These are phyloP conservation scores for Pisolithus tinctorius DNA, from an alignment of 768 basidiomycete species.

Conservation along the genomic window DNA sequence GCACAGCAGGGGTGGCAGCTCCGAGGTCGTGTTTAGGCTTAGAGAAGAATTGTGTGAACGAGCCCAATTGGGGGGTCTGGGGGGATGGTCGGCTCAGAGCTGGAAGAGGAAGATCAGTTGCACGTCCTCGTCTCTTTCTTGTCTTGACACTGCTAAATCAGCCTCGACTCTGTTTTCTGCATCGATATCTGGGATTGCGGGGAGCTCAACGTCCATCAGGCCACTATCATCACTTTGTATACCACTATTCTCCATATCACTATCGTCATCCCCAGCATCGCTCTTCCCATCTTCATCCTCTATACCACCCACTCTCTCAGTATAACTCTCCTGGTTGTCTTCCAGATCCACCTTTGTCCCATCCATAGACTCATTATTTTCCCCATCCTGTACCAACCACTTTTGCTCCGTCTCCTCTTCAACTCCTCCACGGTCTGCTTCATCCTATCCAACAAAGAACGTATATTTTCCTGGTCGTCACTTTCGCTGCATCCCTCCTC, in stretches of 20 bases:
- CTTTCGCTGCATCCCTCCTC: conserved; percentile 16
- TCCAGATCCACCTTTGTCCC: conserved; percentile 37
- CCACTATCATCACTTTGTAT: not conserved
- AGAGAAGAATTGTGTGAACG: conserved; percentile 27
- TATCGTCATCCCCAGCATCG: too few species aligned
- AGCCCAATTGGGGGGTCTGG: too few species aligned
- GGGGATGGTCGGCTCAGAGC: too few species aligned
- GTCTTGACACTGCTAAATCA: conserved; percentile 6
- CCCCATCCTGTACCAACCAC: conserved; percentile 24
- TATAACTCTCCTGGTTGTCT: conserved; percentile 27
- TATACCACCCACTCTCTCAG: not conserved
- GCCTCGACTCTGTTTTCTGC: not conserved
- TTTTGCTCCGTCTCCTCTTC: conserved; percentile 22
- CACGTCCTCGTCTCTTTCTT: conserved; percentile 13
- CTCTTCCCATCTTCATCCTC: too few species aligned
- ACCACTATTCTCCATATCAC: conserved; percentile 8
- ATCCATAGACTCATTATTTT: conserved; percentile 36
- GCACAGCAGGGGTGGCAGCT: too few species aligned
- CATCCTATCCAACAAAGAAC: conserved; percentile 30
- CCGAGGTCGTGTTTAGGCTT: conserved; percentile 9
- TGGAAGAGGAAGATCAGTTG: conserved; percentile 3
- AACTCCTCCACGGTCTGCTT: conserved; percentile 31
- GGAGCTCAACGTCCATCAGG: not conserved
- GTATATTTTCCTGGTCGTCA: conserved; percentile 29
- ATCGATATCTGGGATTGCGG: not conserved